A percentile compares a stretch with the other conserved stretches of the same genome.
These are phyloP conservation scores for Penicillium sp. DNA, from an alignment of 2,329 filamentous ascomycete genomes.

Conservation along the genomic window DNA sequence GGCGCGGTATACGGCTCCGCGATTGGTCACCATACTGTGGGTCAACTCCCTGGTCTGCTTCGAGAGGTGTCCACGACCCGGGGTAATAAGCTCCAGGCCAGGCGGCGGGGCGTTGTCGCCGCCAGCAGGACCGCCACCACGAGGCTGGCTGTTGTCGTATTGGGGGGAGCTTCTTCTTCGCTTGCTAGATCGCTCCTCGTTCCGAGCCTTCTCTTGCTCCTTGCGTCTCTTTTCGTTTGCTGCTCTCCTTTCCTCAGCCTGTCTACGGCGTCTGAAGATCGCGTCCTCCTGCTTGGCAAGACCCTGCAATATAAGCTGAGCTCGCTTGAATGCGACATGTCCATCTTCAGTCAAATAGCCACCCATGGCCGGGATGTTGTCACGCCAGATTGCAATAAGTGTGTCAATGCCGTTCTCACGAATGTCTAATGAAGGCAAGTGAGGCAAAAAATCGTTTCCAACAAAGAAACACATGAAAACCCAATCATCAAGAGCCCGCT, in stretches of 20 bases:
- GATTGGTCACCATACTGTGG: conserved; percentile 84
- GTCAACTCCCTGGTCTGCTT: conserved; percentile 64
- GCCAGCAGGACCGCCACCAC: conserved; percentile 22
- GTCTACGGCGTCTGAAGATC: conserved; percentile 85
- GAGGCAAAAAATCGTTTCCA: conserved; percentile 95
- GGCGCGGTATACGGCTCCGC: conserved; percentile 62
- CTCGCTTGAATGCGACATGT: conserved; percentile 79
- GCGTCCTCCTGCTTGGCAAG: conserved; percentile 89
- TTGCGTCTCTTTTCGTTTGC: conserved; percentile 76
- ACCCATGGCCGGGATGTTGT: conserved; percentile 86
- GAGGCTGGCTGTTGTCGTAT: conserved; percentile 32
- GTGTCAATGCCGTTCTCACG: conserved; percentile 96
- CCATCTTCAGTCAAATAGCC: conserved; percentile 97
- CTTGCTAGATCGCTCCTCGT: conserved; percentile 44
- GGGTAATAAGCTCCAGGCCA: conserved; percentile 58
- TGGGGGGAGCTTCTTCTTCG: conserved; percentile 46
- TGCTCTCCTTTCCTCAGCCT: conserved; percentile 79
- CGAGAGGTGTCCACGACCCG: conserved; percentile 53
- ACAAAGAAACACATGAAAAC: conserved; percentile 99
- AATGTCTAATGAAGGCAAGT: conserved; percentile 95
- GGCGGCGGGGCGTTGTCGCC: conserved; percentile 40
- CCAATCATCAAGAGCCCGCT: conserved; percentile 95
- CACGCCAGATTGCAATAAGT: conserved; percentile 93
- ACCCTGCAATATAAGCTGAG: conserved; percentile 82
- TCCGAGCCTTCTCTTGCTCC: conserved; percentile 61